A percentile compares a stretch with the other conserved stretches of the same genome.
These are phyloP conservation scores for Picochlorum costavermella DNA, from an alignment of 139 green algal species.

Conservation along the genomic window DNA sequence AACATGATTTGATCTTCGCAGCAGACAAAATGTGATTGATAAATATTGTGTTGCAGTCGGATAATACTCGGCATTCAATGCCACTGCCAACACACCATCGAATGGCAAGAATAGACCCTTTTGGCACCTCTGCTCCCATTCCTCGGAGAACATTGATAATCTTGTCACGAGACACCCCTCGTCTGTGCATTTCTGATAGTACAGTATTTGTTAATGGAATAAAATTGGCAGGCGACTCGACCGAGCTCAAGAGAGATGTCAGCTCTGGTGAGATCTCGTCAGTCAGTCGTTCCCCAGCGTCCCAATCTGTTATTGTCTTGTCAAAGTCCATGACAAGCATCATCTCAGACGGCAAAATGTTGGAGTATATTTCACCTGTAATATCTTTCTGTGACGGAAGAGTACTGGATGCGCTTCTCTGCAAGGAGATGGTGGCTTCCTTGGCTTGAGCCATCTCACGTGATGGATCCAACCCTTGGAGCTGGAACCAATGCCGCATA, in stretches of 20 bases:
- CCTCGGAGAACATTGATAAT: constrained; percentile 48
- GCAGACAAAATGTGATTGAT: constrained; percentile 62
- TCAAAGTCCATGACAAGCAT: constrained; percentile 75
- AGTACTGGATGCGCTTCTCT: background rate
- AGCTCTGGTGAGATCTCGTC: constrained; percentile 73
- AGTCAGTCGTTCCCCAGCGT: constrained; percentile 54
- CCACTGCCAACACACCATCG: constrained; percentile 21
- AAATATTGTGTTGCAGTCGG: constrained; percentile 68
- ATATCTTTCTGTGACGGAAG: background rate
- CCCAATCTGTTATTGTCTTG: constrained; percentile 62
- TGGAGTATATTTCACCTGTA: background rate
- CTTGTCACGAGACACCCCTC: constrained; percentile 55
- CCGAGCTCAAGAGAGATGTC: constrained; percentile 51
- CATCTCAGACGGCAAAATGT: background rate
- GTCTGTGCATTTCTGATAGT: constrained; percentile 55
- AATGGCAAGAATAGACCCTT: constrained; percentile 33
- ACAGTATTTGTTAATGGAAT: constrained; percentile 72
- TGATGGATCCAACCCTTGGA: constrained; percentile 22
- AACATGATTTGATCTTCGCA: constrained; percentile 10
- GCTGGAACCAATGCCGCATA: constrained; percentile 53
- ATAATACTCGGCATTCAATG: constrained; percentile 43
- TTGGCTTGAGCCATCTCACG: background rate
- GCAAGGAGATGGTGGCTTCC: background rate
- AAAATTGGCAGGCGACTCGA: constrained; percentile 60
- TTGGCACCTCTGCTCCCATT: constrained; percentile 56